phyloP scores from a whole-genome alignment of 352 stramenopile species.

The Aphanomyces stellatus region DNA sequence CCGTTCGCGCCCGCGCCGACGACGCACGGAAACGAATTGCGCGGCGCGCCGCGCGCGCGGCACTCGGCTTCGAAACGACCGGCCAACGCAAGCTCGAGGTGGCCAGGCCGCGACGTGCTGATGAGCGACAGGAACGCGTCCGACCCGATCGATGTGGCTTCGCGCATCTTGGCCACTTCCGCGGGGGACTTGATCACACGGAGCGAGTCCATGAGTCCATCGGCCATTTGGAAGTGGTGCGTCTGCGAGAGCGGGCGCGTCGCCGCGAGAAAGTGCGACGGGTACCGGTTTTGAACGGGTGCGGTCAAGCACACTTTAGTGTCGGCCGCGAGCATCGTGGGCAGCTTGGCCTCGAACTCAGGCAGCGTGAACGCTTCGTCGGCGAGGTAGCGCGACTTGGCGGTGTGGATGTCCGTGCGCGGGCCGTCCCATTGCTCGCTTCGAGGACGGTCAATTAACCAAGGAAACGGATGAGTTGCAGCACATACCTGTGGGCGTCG shows the following conservation, averaged over 20 bases:
- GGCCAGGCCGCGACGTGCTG: constrained; percentile 43
- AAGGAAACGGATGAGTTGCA: not conserved
- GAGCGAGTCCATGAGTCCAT: constrained; percentile 66
- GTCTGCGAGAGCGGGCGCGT: constrained; percentile 54
- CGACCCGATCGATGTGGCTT: constrained; percentile 52
- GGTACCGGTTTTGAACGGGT: constrained; percentile 40
- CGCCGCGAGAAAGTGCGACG: constrained; percentile 44
- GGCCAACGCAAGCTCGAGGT: constrained; percentile 63
- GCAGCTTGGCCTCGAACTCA: constrained; percentile 40
- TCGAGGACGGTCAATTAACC: not conserved
- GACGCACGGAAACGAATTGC: constrained; percentile 79
- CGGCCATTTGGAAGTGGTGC: constrained; percentile 43
- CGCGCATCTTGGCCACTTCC: constrained; percentile 67
- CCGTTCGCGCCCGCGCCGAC: constrained; percentile 65
- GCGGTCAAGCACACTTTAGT: constrained; percentile 63
- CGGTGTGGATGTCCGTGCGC: constrained; percentile 49
- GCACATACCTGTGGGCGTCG: constrained; percentile 49
- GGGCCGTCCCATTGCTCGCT: constrained; percentile 79
- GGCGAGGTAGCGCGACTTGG: constrained; percentile 45
- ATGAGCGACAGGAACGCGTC: constrained; percentile 75
- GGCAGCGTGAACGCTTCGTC: constrained; percentile 62
- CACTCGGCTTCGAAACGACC: constrained; percentile 60
- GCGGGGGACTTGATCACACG: constrained; percentile 63
- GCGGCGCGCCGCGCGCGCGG: constrained; percentile 64
- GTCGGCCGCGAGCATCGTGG: constrained; percentile 44